A percentile compares a stretch with the other conserved stretches of the same genome.
phyloP scores from a whole-genome alignment of 2,329 filamentous ascomycete species.

The Penicillium sp. region DNA sequence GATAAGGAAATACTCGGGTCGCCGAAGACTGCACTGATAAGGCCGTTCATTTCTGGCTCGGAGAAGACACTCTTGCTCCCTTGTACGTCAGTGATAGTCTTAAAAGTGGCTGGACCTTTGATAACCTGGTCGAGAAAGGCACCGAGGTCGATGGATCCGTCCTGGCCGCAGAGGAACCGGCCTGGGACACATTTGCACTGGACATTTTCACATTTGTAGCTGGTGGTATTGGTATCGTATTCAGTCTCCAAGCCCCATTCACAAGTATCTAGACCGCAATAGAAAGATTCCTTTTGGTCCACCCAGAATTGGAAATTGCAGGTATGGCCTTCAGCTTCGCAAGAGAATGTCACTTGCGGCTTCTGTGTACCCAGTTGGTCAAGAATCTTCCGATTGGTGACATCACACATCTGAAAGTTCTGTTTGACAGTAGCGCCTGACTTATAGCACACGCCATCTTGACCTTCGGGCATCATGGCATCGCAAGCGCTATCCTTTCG shows the following conservation, averaged over 20 bases:
- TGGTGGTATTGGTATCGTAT: conserved; percentile 73
- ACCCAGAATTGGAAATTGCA: conserved; percentile 99
- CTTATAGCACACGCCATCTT: conserved; percentile 87
- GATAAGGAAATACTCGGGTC: conserved; percentile 83
- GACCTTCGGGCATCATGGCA: conserved; percentile 77
- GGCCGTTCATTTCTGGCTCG: conserved; percentile 86
- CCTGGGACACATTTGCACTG: conserved; percentile 84
- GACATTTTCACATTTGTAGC: conserved; percentile 81
- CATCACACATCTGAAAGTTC: conserved; percentile 97
- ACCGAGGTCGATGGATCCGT: conserved; percentile 85
- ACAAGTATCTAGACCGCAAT: conserved; percentile 84
- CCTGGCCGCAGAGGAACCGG: conserved; percentile 90
- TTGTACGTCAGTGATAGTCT: conserved; percentile 61
- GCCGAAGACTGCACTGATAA: conserved; percentile 86
- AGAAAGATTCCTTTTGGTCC: conserved; percentile 90
- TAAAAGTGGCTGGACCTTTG: conserved; percentile 82
- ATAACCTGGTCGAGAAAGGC: conserved; percentile 84
- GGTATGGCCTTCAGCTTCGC: conserved; percentile 68
- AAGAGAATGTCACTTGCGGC: conserved; percentile 93
- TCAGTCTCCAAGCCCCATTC: conserved; percentile 68
- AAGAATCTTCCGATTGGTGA: conserved; percentile 92
- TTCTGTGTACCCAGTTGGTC: conserved; percentile 80
- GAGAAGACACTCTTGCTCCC: conserved; percentile 72
- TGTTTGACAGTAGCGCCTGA: conserved; percentile 86
- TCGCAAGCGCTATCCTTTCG: conserved; percentile 79